Base-by-base conservation (phyloP, 148 eudicot genomes). In the Limonium bicolor region DNA sequence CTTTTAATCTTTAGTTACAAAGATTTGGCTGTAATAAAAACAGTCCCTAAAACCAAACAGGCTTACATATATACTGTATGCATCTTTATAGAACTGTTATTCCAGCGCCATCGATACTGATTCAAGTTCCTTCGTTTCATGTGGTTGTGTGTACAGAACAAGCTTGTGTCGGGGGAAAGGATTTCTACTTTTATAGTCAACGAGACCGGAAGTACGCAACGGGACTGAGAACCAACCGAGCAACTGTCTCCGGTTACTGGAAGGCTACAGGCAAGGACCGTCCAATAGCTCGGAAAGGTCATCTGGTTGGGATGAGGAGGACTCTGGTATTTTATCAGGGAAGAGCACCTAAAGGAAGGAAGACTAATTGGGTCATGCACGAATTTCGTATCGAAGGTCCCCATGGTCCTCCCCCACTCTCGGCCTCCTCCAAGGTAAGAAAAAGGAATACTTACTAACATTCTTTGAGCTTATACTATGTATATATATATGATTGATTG, bases 251-350 rank as follows among this genome's bases (percentile, higher is more conserved):
- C 0, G 99, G 99, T 0, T 90, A 84, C 25, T 90, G 99, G 99
- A 90, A 90, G 50, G 99, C 99, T 24, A 90, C 99, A 2, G 99
- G 99, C 22, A 90, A 84, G 50, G 99, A 90, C 53, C 56, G 85
- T 37, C 62, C 85, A 6, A 28, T 78, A 4, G 4, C 35, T 1
- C 54, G 62, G 4, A 66, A 60, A 13, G 79, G 82, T 0, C 46
- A 40, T 51, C 61, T 75, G 0, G 77, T 90, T 0, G 97, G 97
- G 16, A 90, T 84, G 97, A 80, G 88, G 40, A 90, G 84, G 52
- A 90, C 97, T n/a, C 46, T 90, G 51, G 95, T 90, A 14, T 90
- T 84, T 51, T 80, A 90, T 45, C 70, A 72, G 53, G 97, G 97
- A 12, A 59, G 95, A 32, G 97, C 97, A 0, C 97, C 97, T 13